Conservation (phyloP, 1,284 basidiomycete species). For the Rhodotorula sp. region DNA sequence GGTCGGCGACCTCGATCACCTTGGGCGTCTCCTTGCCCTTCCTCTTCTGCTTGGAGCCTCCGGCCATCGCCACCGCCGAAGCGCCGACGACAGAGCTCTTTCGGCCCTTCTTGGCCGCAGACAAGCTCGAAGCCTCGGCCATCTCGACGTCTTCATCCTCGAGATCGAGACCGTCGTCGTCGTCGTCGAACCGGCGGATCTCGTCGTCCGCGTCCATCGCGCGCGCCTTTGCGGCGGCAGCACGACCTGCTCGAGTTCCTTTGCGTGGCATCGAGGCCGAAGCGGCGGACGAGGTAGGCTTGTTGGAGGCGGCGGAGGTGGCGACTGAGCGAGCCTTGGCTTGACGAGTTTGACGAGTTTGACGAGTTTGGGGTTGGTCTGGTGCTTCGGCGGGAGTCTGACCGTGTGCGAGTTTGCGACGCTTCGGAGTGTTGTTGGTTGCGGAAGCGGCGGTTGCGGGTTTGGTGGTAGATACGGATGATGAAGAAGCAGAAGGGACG, state of each 20-base stretch:
- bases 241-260: constrained; percentile 25
- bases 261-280: constrained; percentile 31
- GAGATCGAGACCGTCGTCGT: neutral
- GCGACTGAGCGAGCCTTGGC: constrained; percentile 6
- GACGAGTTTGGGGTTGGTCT: constrained; percentile 3
- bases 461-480: neutral
- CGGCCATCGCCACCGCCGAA: neutral
- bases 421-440: constrained; percentile 16
- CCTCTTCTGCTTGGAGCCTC: constrained; percentile 49
- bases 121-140: constrained; percentile 1
- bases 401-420: constrained; percentile 28
- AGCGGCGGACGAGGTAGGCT: neutral
- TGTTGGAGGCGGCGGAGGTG: neutral
- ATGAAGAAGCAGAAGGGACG: neutral
- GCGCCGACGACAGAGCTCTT: neutral
- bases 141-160: constrained; percentile 19
- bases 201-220: constrained; percentile 23
- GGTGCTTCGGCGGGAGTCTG: constrained; percentile 14
- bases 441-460: constrained; percentile 1
- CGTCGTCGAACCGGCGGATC: neutral
- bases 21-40: constrained; percentile 54
- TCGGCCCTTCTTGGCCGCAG: neutral
- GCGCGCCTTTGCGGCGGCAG: constrained; percentile 24
- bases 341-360: constrained; percentile 13
- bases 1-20: neutral